Evolutionary conservation across 306 rosid genomes (phyloP).

Genomic region (Carpinus viminea): DNA sequence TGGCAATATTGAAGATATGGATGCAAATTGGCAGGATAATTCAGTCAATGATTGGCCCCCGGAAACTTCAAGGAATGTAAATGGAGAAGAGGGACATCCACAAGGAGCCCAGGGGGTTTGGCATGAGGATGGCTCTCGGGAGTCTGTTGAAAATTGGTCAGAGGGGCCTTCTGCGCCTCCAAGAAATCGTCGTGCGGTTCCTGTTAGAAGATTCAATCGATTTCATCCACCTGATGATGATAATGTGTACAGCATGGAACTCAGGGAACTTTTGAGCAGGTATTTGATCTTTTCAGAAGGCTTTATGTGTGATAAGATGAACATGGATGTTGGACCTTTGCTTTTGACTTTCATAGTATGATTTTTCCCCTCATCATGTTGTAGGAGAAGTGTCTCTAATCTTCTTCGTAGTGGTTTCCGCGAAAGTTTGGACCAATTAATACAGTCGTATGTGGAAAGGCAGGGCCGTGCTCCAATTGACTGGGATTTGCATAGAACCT

Average conservation of each 20-base stretch:
- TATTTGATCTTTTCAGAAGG: slow-evolving; percentile 35
- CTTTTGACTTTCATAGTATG: slow-evolving; percentile 28
- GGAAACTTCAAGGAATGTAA: slow-evolving; percentile 53
- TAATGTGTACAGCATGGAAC: slow-evolving; percentile 98
- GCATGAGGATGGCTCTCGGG: slow-evolving; percentile 69
- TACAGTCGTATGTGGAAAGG: slow-evolving; percentile 96
- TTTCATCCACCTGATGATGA: slow-evolving; percentile 98
- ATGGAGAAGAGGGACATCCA: slow-evolving; percentile 59
- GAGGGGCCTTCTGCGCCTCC: slow-evolving; percentile 77
- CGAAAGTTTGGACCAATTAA: slow-evolving; percentile 95
- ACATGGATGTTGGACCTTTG: slow-evolving; percentile 10
- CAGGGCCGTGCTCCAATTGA: slow-evolving; percentile 91
- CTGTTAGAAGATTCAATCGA: slow-evolving; percentile 74
- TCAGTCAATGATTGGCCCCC: slow-evolving; percentile 65
- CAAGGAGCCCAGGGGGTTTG: slow-evolving; percentile 66
- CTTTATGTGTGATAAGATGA: slow-evolving; percentile 20
- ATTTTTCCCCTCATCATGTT: slow-evolving; percentile 34
- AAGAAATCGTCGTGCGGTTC: slow-evolving; percentile 75
- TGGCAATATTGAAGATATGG: slow-evolving; percentile 43
- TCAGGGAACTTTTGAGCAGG: slow-evolving; percentile 99
- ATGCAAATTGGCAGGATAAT: slow-evolving; percentile 48
- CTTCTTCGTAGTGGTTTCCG: slow-evolving; percentile 99
- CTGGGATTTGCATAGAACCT: slow-evolving; percentile 96
- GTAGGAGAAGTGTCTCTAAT: slow-evolving; percentile 98
- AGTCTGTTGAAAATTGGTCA: slow-evolving; percentile 72